Conservation (phyloP, 1,284 basidiomycete species). For the Irpex sp. region DNA sequence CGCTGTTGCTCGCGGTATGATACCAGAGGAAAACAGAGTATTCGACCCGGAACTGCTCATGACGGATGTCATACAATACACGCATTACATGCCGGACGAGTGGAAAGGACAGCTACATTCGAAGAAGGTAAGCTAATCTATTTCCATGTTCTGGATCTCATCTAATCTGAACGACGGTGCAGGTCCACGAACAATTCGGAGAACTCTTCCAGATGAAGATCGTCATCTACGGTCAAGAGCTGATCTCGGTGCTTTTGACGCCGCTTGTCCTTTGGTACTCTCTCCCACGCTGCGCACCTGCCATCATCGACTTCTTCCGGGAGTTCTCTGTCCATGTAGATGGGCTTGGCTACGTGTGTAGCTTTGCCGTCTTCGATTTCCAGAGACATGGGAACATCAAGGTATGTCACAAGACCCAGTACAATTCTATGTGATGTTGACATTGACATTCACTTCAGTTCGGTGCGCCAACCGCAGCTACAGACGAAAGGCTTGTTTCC, state of each 20-base stretch:
- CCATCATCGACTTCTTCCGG: slow-evolving; percentile 92
- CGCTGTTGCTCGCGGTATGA: slow-evolving; percentile 89
- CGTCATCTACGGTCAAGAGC: slow-evolving; percentile 80
- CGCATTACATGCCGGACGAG: slow-evolving; percentile 91
- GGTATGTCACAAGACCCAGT: slow-evolving; percentile 29
- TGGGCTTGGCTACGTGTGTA: slow-evolving; percentile 93
- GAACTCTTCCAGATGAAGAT: slow-evolving; percentile 87
- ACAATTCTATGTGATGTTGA: not conserved
- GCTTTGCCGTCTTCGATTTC: slow-evolving; percentile 98
- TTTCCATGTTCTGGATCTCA: slow-evolving; percentile 3
- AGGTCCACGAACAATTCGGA: slow-evolving; percentile 89
- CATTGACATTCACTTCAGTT: slow-evolving; percentile 39
- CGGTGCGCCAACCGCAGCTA: slow-evolving; percentile 63
- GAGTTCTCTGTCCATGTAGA: slow-evolving; percentile 97
- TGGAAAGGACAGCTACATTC: slow-evolving; percentile 91
- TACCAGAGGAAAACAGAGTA: slow-evolving; percentile 89
- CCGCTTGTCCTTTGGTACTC: slow-evolving; percentile 94
- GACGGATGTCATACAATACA: slow-evolving; percentile 87
- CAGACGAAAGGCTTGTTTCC: slow-evolving; percentile 72
- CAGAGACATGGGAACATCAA: slow-evolving; percentile 85
- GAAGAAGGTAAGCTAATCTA: slow-evolving; percentile 52
- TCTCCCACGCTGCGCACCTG: slow-evolving; percentile 81
- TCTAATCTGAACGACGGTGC: slow-evolving; percentile 4
- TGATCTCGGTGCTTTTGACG: slow-evolving; percentile 88
- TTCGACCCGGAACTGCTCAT: slow-evolving; percentile 93